phyloP scores from a whole-genome alignment of 2,329 filamentous ascomycete genomes.

The Rhynchosporium graminicola region DNA sequence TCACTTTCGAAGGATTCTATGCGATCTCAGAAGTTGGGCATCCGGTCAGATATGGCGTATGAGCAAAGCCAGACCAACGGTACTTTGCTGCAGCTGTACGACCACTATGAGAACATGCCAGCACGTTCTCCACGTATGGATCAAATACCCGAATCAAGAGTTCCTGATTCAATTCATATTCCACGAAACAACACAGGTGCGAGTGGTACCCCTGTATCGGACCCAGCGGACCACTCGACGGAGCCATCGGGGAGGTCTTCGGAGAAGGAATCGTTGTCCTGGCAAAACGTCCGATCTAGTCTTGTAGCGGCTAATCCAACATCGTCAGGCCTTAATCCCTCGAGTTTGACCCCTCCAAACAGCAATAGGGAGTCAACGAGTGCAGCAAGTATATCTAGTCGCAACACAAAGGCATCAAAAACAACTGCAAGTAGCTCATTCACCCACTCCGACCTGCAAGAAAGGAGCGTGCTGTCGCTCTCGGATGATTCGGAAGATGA shows the following conservation, averaged over 20 bases:
- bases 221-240: background rate
- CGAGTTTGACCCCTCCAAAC: slow-evolving; percentile 13
- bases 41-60: slow-evolving; percentile 30
- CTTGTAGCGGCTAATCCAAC: slow-evolving; percentile 19
- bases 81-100: slow-evolving; percentile 30
- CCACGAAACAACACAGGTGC: background rate
- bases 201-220: background rate
- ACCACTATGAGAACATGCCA: slow-evolving; percentile 36
- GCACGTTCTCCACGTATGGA: slow-evolving; percentile 30
- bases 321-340: background rate
- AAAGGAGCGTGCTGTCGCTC: slow-evolving; percentile 40
- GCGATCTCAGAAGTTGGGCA: slow-evolving; percentile 32
- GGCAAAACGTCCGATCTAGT: slow-evolving; percentile 36
- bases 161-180: slow-evolving; percentile 18
- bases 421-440: slow-evolving; percentile 36
- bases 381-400: slow-evolving; percentile 38
- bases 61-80: slow-evolving; percentile 25
- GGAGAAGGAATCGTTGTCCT: slow-evolving; percentile 31
- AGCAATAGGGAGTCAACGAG: slow-evolving; percentile 34
- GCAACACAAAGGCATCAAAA: slow-evolving; percentile 38
- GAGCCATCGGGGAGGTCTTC: slow-evolving; percentile 9
- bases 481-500: slow-evolving; percentile 40
- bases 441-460: slow-evolving; percentile 36
- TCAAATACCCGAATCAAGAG: slow-evolving; percentile 34
- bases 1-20: slow-evolving; percentile 36